Conservation (phyloP, 1,284 basidiomycete species). For the Anthracocystis walkeri region DNA sequence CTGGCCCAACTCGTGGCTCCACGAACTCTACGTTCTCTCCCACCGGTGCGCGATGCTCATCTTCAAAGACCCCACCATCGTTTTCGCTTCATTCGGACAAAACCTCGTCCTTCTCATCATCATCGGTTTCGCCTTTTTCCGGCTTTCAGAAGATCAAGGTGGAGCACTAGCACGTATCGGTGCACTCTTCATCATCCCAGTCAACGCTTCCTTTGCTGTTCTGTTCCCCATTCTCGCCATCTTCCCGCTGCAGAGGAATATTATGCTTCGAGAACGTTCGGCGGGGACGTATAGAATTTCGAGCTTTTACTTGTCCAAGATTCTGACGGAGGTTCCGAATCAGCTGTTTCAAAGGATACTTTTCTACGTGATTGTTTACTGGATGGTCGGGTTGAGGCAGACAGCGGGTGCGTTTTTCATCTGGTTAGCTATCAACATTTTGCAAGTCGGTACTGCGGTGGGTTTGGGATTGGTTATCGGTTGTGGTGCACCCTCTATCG, state of each 20-base stretch:
- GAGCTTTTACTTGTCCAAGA: conserved; percentile 49
- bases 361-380: conserved; percentile 44
- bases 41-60: conserved; percentile 47
- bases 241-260: conserved; percentile 49
- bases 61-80: conserved; percentile 49
- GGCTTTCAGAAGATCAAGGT: conserved; percentile 34
- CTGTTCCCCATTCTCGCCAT: conserved; percentile 54
- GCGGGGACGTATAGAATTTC: conserved; percentile 53
- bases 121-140: conserved; percentile 57
- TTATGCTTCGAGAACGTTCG: conserved; percentile 55
- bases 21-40: conserved; percentile 48
- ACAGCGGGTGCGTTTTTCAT: conserved; percentile 47
- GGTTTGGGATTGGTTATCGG: conserved; percentile 52
- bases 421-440: conserved; percentile 50
- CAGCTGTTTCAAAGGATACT: conserved; percentile 41
- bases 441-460: conserved; percentile 35
- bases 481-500: conserved; percentile 35
- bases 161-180: conserved; percentile 55
- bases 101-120: conserved; percentile 48
- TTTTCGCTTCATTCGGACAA: conserved; percentile 45
- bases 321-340: conserved; percentile 54
- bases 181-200: conserved; percentile 53
- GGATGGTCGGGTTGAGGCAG: conserved; percentile 50
- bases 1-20: conserved; percentile 54
- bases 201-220: conserved; percentile 47